Conservation (phyloP, 345 rosid genomes). For the Turritis glabra region DNA sequence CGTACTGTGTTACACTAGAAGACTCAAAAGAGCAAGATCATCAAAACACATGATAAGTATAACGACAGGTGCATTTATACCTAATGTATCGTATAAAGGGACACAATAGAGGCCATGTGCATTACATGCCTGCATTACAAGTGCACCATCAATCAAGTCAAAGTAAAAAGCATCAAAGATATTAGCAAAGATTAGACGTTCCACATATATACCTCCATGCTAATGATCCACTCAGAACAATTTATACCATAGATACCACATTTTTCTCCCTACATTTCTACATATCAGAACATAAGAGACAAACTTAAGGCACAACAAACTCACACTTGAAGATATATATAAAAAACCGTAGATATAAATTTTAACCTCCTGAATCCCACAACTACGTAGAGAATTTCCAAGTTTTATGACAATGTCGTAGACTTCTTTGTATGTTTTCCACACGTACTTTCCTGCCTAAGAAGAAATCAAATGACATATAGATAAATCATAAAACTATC, state of each 20-base stretch:
- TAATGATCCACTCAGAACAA: conserved; percentile 74
- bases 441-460: conserved; percentile 72
- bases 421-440: conserved; percentile 76
- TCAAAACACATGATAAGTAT: background rate
- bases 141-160: background rate
- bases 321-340: background rate
- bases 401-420: conserved; percentile 67
- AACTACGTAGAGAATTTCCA: conserved; percentile 70
- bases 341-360: background rate
- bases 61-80: conserved; percentile 34
- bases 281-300: background rate
- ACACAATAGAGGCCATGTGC: conserved; percentile 88
- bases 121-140: conserved; percentile 75
- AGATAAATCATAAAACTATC: background rate
- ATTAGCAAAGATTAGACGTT: background rate
- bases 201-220: conserved; percentile 72
- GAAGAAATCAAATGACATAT: background rate
- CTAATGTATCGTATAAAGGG: conserved; percentile 85
- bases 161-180: background rate
- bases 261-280: conserved; percentile 56
- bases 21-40: background rate
- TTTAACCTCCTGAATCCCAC: conserved; percentile 63
- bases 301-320: background rate
- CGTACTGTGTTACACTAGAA: background rate
- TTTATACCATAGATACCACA: conserved; percentile 88